These are phyloP conservation scores for Blastomyces emzantsi DNA, from an alignment of 2,329 filamentous ascomycete genomes.

Conservation along the genomic window DNA sequence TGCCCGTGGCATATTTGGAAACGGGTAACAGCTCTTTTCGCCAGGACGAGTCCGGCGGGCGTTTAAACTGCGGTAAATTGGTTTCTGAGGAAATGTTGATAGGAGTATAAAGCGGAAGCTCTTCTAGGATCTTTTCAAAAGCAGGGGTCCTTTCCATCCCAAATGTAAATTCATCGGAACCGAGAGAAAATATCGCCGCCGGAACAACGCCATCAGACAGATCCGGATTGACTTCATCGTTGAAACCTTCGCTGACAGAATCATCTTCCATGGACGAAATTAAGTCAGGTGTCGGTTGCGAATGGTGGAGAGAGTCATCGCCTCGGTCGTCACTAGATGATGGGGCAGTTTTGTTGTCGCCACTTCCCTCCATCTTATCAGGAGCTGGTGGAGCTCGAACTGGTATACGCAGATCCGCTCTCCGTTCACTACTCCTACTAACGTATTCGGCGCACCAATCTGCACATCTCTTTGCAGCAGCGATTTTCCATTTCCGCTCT, in stretches of 20 bases:
- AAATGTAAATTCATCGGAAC: slow-evolving; percentile 73
- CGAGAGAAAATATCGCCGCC: slow-evolving; percentile 73
- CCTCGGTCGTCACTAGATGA: slow-evolving; percentile 29
- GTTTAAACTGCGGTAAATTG: slow-evolving; percentile 50
- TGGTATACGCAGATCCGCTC: slow-evolving; percentile 59
- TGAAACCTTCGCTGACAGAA: slow-evolving; percentile 40
- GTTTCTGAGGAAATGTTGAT: slow-evolving; percentile 47
- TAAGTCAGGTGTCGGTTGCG: slow-evolving; percentile 57
- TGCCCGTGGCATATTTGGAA: slow-evolving; percentile 77
- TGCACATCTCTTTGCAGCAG: slow-evolving; percentile 69
- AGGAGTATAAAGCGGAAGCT: slow-evolving; percentile 70
- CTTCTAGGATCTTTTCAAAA: slow-evolving; percentile 66
- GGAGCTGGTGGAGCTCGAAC: slow-evolving; percentile 37
- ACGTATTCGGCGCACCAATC: slow-evolving; percentile 79
- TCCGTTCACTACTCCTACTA: slow-evolving; percentile 53
- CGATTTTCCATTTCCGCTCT: slow-evolving; percentile 87
- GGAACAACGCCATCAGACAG: slow-evolving; percentile 47
- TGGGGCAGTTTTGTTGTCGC: slow-evolving; percentile 20
- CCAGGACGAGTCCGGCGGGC: slow-evolving; percentile 62
- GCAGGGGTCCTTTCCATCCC: slow-evolving; percentile 63
- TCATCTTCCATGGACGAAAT: slow-evolving; percentile 56
- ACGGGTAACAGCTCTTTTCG: slow-evolving; percentile 69
- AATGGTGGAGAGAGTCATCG: slow-evolving; percentile 25
- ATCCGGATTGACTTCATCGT: slow-evolving; percentile 38
- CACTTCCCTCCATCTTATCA: slow-evolving; percentile 19